Conservation (phyloP, 768 basidiomycete species). For the Clathrus columnatus region DNA sequence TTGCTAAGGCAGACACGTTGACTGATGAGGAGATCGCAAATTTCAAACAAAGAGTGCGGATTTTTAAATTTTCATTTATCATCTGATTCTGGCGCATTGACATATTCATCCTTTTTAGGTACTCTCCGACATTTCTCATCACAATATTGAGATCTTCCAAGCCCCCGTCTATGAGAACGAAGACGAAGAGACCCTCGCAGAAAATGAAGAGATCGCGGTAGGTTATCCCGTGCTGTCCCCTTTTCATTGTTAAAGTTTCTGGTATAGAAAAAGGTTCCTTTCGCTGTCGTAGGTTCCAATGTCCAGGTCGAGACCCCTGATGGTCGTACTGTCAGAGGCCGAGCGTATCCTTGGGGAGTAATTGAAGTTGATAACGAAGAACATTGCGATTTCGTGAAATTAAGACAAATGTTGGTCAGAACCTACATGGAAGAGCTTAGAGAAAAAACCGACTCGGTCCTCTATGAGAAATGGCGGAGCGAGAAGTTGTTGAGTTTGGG, state of each 20-base stretch:
- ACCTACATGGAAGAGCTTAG: slow-evolving; percentile 99
- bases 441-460: slow-evolving; percentile 90
- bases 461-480: slow-evolving; percentile 98
- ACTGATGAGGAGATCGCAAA: slow-evolving; percentile 91
- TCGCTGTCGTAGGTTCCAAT: slow-evolving; percentile 96
- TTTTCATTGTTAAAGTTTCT: neutral
- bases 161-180: slow-evolving; percentile 97
- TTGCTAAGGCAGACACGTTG: slow-evolving; percentile 96
- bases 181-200: slow-evolving; percentile 95
- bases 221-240: neutral
- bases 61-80: neutral
- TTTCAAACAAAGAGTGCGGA: slow-evolving; percentile 84
- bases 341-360: slow-evolving; percentile 96
- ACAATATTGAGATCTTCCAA: slow-evolving; percentile 97
- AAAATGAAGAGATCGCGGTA: slow-evolving; percentile 88
- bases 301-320: slow-evolving; percentile 71
- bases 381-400: slow-evolving; percentile 99
- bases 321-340: slow-evolving; percentile 88
- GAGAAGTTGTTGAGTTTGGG: slow-evolving; percentile 97
- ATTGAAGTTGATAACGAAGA: slow-evolving; percentile 99
- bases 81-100: slow-evolving; percentile 12
- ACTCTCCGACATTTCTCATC: slow-evolving; percentile 85
- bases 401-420: slow-evolving; percentile 97
- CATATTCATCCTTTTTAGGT: slow-evolving; percentile 49
- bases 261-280: slow-evolving; percentile 67